Evolutionary conservation across 208 protist genomes (phyloP), one percentile per base, ranked within the genome.

Genomic region (Crithidia fasciculata): DNA sequence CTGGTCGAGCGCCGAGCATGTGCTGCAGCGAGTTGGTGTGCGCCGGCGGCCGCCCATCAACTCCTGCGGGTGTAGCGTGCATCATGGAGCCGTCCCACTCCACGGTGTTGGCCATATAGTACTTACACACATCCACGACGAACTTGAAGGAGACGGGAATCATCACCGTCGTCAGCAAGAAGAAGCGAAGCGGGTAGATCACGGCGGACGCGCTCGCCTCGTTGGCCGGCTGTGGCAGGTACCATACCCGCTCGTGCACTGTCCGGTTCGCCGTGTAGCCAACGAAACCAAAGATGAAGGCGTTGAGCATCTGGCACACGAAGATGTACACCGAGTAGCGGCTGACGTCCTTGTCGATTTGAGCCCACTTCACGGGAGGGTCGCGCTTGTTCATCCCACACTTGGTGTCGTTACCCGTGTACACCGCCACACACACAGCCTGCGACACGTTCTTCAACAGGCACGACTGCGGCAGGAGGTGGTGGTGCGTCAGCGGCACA

Each of bases 61-160:
- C 28, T 28, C 28, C 67, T n/a, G 50, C 52, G 49, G 36, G 70
- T 39, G 12, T 44, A 28, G 44, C 61, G 56, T 98, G 84, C 49
- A 86, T 87, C 89, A 99, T 98, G 3, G 82, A 45, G 19, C 55
- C 57, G 80, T 99, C 98, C 89, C 95, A 97, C 68, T 94, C 91
- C 12, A 99, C 98, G 12, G 73, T 74, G 69, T 85, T 76, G 3
- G 96, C 76, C 84, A 98, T 98, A 69, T 94, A 90, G 68, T 98
- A 97, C 82, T 98, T 98, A 55, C 83, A 94, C 59, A 99, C 90
- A 81, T 99, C 96, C 12, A 98, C 82, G 39, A 95, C 95, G 62
- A 98, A 97, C 75, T 99, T 99, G 63, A 99, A 95, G 19, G 95
- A 98, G 13, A 99, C 93, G 8, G 98, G 98, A 54, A 99, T 99